A percentile compares a stretch with the other conserved stretches of the same genome.
phyloP scores from a whole-genome alignment of 192 early-diverging fungal genomes.

The Phlyctochytrium arcticum region DNA sequence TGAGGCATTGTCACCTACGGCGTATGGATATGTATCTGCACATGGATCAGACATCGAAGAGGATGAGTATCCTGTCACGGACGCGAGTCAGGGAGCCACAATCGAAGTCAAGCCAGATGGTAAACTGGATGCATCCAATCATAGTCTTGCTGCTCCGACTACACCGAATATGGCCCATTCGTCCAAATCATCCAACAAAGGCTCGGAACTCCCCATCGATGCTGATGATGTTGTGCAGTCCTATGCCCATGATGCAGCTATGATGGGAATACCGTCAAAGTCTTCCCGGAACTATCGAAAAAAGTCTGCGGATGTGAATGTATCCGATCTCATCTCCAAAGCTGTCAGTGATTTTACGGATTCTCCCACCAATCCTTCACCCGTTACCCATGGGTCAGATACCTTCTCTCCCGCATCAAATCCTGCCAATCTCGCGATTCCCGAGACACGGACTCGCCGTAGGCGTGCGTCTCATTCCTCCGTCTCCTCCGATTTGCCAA shows the following conservation, averaged over 20 bases:
- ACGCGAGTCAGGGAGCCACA: not conserved
- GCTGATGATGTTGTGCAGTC: constrained; percentile 18
- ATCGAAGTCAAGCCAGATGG: not conserved
- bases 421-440: no score
- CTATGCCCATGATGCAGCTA: constrained; percentile 12
- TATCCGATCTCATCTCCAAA: no score
- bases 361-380: no score
- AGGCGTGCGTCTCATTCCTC: no score
- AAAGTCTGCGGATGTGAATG: no score
- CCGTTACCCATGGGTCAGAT: no score
- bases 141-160: not conserved
- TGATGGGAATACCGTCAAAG: no score
- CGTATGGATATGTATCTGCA: constrained; percentile 63
- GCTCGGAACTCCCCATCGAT: constrained; percentile 18
- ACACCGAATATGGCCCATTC: not conserved
- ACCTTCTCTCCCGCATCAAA: no score
- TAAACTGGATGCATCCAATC: not conserved
- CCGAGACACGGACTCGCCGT: no score
- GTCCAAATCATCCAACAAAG: constrained; percentile 7
- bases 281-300: no score
- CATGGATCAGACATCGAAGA: constrained; percentile 37
- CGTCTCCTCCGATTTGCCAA: constrained; percentile 10
- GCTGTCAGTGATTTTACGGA: no score
- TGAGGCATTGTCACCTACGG: constrained; percentile 8
- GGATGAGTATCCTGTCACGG: constrained; percentile 22